These are phyloP conservation scores for Phaeolepiota aurea DNA, from an alignment of 768 basidiomycete genomes.

Conservation along the genomic window DNA sequence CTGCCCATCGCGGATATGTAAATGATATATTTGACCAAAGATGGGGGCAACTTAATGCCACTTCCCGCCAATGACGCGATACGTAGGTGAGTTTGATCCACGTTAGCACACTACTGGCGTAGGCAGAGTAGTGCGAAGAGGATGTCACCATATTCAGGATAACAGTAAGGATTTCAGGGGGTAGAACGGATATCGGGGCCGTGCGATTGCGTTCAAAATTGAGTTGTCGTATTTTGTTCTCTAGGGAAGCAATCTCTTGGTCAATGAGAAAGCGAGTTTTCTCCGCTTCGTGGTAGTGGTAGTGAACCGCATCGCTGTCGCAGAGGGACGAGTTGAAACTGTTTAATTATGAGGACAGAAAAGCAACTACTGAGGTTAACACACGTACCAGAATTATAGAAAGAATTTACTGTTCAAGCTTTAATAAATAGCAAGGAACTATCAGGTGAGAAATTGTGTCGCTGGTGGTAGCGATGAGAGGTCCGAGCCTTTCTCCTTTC, in stretches of 20 bases:
- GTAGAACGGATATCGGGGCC: conserved; percentile 28
- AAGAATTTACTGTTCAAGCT: too few relatives aligned
- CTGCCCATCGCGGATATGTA: conserved; percentile 22
- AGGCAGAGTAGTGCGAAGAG: not conserved
- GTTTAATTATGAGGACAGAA: conserved; percentile 7
- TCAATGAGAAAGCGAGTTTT: conserved; percentile 25
- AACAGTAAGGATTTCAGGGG: conserved; percentile 30
- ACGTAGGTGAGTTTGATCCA: conserved; percentile 33
- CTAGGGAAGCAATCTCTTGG: conserved; percentile 22
- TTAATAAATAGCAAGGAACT: too few relatives aligned
- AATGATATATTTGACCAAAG: conserved; percentile 33
- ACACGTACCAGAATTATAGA: too few relatives aligned
- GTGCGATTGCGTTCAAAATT: conserved; percentile 27
- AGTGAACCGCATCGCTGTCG: conserved; percentile 7
- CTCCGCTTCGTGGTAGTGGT: conserved; percentile 8
- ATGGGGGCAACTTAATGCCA: conserved; percentile 28
- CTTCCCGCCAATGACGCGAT: conserved; percentile 34
- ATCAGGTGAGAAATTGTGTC: too few relatives aligned
- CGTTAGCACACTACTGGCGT: conserved; percentile 8
- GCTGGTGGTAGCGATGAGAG: too few relatives aligned
- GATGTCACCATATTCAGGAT: conserved; percentile 24
- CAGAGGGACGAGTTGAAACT: conserved; percentile 5
- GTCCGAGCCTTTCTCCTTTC: too few relatives aligned
- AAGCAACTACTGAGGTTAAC: too few relatives aligned
- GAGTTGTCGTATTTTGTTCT: conserved; percentile 22